These are phyloP conservation scores for Sisymbrium irio DNA, from an alignment of 345 rosid species.

Conservation along the genomic window DNA sequence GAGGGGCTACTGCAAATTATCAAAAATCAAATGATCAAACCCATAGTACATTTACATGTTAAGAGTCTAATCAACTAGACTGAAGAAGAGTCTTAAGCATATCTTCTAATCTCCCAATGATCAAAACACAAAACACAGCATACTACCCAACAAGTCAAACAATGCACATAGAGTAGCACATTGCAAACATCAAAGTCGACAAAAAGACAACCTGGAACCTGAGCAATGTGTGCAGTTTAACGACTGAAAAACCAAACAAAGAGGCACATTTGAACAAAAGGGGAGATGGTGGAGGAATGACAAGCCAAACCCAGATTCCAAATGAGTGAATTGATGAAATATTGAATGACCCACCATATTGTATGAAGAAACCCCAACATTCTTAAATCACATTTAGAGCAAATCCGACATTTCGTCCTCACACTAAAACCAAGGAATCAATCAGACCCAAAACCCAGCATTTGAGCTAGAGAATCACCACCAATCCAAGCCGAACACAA, in stretches of 20 bases:
- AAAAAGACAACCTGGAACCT: not conserved
- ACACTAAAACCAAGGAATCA: conserved; percentile 16
- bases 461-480: not conserved
- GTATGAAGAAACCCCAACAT: not conserved
- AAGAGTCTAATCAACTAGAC: not conserved
- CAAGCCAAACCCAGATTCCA: not conserved
- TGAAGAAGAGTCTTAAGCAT: not conserved
- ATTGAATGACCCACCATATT: not conserved
- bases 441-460: not conserved
- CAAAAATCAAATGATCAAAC: not conserved
- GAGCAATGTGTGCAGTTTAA: not conserved
- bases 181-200: not conserved
- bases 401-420: conserved; percentile 4
- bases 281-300: not conserved
- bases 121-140: not conserved
- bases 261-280: not conserved
- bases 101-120: not conserved
- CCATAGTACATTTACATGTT: not conserved
- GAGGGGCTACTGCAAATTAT: conserved; percentile 24
- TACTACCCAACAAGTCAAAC: not conserved
- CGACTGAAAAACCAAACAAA: not conserved
- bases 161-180: not conserved
- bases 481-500: not conserved
- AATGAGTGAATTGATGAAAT: conserved; percentile 3
- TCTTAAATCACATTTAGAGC: not conserved